Conservation (phyloP, 805 yeast genomes). For the Candida bentonensis region DNA sequence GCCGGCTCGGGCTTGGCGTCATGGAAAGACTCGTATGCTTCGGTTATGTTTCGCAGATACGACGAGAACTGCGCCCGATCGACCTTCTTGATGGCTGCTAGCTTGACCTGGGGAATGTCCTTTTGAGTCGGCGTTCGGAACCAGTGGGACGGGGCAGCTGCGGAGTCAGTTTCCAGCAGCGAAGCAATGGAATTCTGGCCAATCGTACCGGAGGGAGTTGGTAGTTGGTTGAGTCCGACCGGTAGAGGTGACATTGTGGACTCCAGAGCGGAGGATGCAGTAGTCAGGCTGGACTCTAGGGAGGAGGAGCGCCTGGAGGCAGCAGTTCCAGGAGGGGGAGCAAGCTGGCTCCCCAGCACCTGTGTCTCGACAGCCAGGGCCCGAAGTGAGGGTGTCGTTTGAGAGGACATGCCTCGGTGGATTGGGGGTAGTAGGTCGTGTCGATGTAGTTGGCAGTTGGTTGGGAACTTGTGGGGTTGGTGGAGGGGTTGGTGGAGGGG, state of each 20-base stretch:
- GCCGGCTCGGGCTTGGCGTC: neutral
- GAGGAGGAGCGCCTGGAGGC: neutral
- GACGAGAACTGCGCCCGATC: conserved; percentile 28
- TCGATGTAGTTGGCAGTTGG: neutral
- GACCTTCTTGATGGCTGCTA: conserved; percentile 38
- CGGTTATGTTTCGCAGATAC: conserved; percentile 29
- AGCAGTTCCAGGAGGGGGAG: neutral
- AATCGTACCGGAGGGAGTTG: conserved; percentile 34
- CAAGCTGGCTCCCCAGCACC: neutral
- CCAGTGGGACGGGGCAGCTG: conserved; percentile 28
- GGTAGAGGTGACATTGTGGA: conserved; percentile 6
- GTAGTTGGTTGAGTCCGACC: conserved; percentile 26
- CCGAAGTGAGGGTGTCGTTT: conserved; percentile 1
- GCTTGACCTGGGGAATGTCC: conserved; percentile 73
- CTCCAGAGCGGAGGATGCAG: neutral
- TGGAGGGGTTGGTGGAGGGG: neutral
- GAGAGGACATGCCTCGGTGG: neutral
- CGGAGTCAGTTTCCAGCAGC: conserved; percentile 36
- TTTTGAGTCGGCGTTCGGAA: conserved; percentile 46
- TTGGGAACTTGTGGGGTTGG: neutral
- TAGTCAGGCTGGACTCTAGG: neutral
- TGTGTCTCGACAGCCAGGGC: neutral
- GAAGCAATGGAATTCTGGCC: conserved; percentile 71
- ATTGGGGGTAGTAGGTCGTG: neutral
- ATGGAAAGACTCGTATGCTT: neutral